Evolutionary conservation across 345 rosid genomes (phyloP).

Genomic region (Populus nigra): DNA sequence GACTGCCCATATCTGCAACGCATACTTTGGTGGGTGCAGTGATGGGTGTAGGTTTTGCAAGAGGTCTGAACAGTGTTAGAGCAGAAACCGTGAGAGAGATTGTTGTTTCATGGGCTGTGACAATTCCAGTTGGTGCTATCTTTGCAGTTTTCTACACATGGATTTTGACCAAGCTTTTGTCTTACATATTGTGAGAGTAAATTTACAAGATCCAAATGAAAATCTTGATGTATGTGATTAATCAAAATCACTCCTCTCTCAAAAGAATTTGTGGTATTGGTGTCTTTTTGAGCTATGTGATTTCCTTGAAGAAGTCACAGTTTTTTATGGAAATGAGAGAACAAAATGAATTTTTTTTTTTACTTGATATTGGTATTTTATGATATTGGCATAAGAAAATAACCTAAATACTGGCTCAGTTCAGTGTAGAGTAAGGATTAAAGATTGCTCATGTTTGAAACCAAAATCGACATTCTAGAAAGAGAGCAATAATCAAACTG

Average conservation of each 20-base stretch:
- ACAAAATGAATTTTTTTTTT: neutral
- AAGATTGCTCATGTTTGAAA: neutral
- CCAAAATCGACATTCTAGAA: neutral
- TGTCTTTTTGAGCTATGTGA: slow-evolving; percentile 19
- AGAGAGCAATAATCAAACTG: neutral
- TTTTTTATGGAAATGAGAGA: neutral
- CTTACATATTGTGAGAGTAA: slow-evolving; percentile 49
- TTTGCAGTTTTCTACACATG: slow-evolving; percentile 82
- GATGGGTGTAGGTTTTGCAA: slow-evolving; percentile 97
- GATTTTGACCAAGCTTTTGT: slow-evolving; percentile 77
- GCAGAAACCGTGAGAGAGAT: slow-evolving; percentile 89
- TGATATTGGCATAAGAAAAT: neutral
- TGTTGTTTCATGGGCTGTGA: slow-evolving; percentile 82
- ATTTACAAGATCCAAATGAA: slow-evolving; percentile 17
- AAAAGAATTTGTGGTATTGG: slow-evolving; percentile 14
- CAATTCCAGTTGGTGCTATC: slow-evolving; percentile 86
- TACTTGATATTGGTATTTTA: neutral
- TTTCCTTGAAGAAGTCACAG: slow-evolving; percentile 30
- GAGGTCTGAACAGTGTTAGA: slow-evolving; percentile 87
- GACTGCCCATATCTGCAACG: slow-evolving; percentile 85
- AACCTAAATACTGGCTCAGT: neutral
- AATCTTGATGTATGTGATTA: slow-evolving; percentile 26
- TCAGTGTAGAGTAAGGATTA: neutral
- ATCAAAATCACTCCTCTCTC: slow-evolving; percentile 20
- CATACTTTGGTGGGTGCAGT: slow-evolving; percentile 96